A percentile compares a stretch with the other conserved stretches of the same genome.
Evolutionary conservation across 805 yeast species (phyloP).

Genomic region (Ogataea nonfermentans): DNA sequence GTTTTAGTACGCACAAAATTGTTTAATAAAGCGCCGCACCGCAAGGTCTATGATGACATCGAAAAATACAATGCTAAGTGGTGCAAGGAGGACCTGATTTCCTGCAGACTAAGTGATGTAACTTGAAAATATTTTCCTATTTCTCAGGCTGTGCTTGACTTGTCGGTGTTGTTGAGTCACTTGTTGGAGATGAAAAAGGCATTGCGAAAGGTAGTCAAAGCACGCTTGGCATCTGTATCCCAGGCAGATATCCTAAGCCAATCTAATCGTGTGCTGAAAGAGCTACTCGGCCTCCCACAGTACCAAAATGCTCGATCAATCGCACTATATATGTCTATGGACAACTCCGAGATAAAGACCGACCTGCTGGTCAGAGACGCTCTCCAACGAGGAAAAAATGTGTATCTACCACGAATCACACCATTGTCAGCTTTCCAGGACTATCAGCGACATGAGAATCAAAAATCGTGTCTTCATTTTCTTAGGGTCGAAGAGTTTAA

Average conservation of each 20-base stretch:
- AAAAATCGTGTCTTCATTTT: slow-evolving; percentile 54
- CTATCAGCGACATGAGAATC: slow-evolving; percentile 24
- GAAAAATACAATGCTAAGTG: background rate
- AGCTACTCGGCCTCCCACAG: slow-evolving; percentile 18
- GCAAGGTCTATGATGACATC: slow-evolving; percentile 10
- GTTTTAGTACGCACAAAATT: background rate
- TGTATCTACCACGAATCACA: slow-evolving; percentile 55
- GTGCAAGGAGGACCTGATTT: slow-evolving; percentile 3
- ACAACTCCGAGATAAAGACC: slow-evolving; percentile 66
- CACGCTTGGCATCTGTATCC: slow-evolving; percentile 3
- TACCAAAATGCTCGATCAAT: slow-evolving; percentile 47
- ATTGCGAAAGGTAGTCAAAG: slow-evolving; percentile 6
- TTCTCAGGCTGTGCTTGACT: slow-evolving; percentile 5
- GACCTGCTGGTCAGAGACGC: slow-evolving; percentile 48
- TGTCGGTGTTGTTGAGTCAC: slow-evolving; percentile 5
- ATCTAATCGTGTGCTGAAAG: slow-evolving; percentile 9
- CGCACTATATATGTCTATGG: slow-evolving; percentile 79
- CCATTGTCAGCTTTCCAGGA: slow-evolving; percentile 30
- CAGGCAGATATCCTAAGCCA: slow-evolving; percentile 8
- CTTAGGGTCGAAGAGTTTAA: slow-evolving; percentile 44
- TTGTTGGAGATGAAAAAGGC: slow-evolving; percentile 10
- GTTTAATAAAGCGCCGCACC: slow-evolving; percentile 4
- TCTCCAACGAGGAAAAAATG: slow-evolving; percentile 45
- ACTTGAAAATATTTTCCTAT: slow-evolving; percentile 10
- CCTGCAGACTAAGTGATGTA: slow-evolving; percentile 14